Evolutionary conservation across 2,329 filamentous ascomycete genomes (phyloP), one percentile per base, ranked within the genome.

Genomic region (Juglanconis sp.): DNA sequence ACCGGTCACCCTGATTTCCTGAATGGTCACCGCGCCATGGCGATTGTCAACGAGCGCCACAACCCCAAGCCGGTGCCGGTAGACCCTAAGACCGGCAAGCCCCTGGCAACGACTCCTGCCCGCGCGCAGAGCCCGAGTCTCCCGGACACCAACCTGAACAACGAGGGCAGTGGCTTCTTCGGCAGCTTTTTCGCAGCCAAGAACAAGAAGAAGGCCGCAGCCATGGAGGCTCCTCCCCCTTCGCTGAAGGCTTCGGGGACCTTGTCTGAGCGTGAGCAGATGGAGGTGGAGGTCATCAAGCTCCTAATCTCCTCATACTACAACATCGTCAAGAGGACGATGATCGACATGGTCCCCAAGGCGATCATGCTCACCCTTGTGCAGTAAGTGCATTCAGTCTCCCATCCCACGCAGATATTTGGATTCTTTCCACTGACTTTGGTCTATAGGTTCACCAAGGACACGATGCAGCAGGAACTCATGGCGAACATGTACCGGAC

Each of bases 171-270:
- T 71, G 92, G 94, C 42, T 99, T 99, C 84, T 99, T 99, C 69
- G 95, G 95, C 68, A 96, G 91, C 71, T 99, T 99, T 85, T 99
- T 97, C 73, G 92, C 95, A 10, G 93, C 91, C 72, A 99, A 98
- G 86, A 99, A 98, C 81, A 99, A 98, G 87, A 99, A 99, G 86
- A 98, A 97, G 88, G 96, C 96, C 79, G 95, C 95, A n/a, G 93
- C 94, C 52, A 99, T 99, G 95, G 95, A 99, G 74, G 83, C 95
- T 13, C 95, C 95, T 44, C 95, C 95, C 64, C 86, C 95, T 35
- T 94, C 87, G 47, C 86, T 99, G 60, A 99, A 97, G 81, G 95
- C 95, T 38, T 96, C 92, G 3, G 94, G 95, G 47, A 96, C 89
- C 32, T 81, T 99, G 44, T 96, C 91, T 5, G 95, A 99, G 78